Evolutionary conservation across 257 asterid genomes (phyloP).

Genomic region (Solanum bulbocastanum): DNA sequence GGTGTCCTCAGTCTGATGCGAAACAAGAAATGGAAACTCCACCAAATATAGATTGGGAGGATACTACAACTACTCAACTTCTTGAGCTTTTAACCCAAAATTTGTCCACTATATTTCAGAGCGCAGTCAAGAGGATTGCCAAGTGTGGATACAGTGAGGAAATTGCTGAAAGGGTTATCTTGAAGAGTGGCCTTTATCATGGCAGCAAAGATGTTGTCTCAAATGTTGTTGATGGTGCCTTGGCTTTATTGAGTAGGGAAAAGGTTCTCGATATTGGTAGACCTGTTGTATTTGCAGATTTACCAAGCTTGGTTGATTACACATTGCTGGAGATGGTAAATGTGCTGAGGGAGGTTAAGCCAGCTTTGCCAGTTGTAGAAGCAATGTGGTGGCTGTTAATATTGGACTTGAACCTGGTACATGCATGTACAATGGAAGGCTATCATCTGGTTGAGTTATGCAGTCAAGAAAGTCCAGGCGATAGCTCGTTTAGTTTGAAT

Average conservation of each 20-base stretch:
- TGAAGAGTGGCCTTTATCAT: slow-evolving; percentile 46
- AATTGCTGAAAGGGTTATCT: slow-evolving; percentile 56
- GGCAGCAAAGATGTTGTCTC: slow-evolving; percentile 54
- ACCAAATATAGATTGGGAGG: slow-evolving; percentile 49
- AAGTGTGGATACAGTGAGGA: slow-evolving; percentile 48
- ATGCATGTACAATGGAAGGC: slow-evolving; percentile 35
- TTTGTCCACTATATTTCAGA: slow-evolving; percentile 27
- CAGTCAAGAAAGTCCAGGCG: slow-evolving; percentile 18
- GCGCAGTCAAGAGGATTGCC: slow-evolving; percentile 45
- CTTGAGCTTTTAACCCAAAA: slow-evolving; percentile 37
- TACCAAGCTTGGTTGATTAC: slow-evolving; percentile 47
- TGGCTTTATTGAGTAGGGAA: slow-evolving; percentile 36
- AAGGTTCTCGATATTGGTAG: slow-evolving; percentile 20
- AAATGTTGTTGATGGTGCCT: slow-evolving; percentile 59
- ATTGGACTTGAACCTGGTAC: slow-evolving; percentile 58
- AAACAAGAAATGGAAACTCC: slow-evolving; percentile 19
- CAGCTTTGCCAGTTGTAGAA: slow-evolving; percentile 41
- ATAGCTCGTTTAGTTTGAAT: neutral
- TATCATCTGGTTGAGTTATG: slow-evolving; percentile 16
- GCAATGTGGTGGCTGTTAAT: slow-evolving; percentile 73
- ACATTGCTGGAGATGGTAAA: slow-evolving; percentile 70
- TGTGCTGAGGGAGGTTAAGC: slow-evolving; percentile 60
- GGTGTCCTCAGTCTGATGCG: slow-evolving; percentile 6
- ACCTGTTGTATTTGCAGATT: slow-evolving; percentile 30
- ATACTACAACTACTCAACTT: slow-evolving; percentile 37